Evolutionary conservation across 2,329 filamentous ascomycete species (phyloP).

Genomic region (Stachybotrys echinatus): DNA sequence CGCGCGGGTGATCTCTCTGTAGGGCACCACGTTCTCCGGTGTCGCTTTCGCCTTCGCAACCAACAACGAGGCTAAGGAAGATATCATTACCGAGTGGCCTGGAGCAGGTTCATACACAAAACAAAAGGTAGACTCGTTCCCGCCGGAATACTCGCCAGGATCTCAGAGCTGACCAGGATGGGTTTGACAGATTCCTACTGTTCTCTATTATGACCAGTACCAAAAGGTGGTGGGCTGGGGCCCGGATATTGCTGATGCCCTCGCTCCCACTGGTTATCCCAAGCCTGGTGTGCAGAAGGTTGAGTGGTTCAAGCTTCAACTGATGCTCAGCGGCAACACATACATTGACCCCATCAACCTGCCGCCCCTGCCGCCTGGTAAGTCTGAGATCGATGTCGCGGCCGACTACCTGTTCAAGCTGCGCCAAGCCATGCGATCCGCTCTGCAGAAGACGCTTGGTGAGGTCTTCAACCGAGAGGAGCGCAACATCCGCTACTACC

Average conservation of each 20-base stretch:
- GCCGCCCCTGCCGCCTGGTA: constrained; percentile 91
- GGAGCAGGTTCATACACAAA: constrained; percentile 96
- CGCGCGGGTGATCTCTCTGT: constrained; percentile 10
- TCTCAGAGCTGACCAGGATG: constrained; percentile 1
- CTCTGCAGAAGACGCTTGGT: constrained; percentile 91
- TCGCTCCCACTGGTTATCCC: constrained; percentile 94
- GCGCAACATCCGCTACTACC: constrained; percentile 94
- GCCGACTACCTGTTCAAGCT: constrained; percentile 98
- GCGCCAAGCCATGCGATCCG: constrained; percentile 91
- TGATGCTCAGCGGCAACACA: constrained; percentile 97
- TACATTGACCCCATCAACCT: constrained; percentile 99
- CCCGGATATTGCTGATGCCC: constrained; percentile 92
- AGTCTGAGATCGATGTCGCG: constrained; percentile 98
- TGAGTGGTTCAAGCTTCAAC: constrained; percentile 99
- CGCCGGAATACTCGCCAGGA: neutral
- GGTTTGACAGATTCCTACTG: constrained; percentile 83
- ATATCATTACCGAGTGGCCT: constrained; percentile 99
- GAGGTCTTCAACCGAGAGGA: constrained; percentile 98
- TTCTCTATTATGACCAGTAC: constrained; percentile 99
- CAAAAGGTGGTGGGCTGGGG: constrained; percentile 99
- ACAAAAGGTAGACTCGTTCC: constrained; percentile 69
- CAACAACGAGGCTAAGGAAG: constrained; percentile 95
- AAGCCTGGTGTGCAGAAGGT: constrained; percentile 98
- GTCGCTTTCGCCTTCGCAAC: constrained; percentile 96
- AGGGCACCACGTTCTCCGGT: constrained; percentile 97